Evolutionary conservation across 768 basidiomycete species (phyloP), one percentile per base, ranked within the genome.

Genomic region (Piloderma croceum): DNA sequence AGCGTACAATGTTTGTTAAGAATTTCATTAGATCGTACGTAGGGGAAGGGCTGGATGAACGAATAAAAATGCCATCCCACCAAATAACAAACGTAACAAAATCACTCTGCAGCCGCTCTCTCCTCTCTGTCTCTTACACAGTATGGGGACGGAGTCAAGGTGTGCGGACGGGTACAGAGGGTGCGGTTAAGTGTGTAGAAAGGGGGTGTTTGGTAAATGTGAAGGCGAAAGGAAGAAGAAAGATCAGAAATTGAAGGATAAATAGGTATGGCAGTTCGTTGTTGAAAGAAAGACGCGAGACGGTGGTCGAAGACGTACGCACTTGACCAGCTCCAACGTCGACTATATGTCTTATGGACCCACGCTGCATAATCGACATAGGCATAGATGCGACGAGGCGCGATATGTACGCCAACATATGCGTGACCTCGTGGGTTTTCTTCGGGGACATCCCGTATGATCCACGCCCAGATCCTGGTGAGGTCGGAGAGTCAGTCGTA

Each of bases 251-350:
- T 25, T 18, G 11, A 29, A 21, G 6, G 24, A 31, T 34, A 9
- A 15, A 39, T 4, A 6, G 6, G 29, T 10, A 31, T 31, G 29
- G 15, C 29, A 15, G 10, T 31, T 10, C 29, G 15, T 31, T 10
- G n/a, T n/a, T 24, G 15, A 27, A 41, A 33, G 12, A 37, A 36
- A 17, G 43, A 23, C 17, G 34, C 18, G 31, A 10, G 15, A 19
- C 36, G 38, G 20, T 27, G 38, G 15, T 43, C 24, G 35, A 29
- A 18, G 17, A 43, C 45, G 21, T 48, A 59, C 51, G 31, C 41
- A 79, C 80, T 56, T 84, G 83, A 12, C 85, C 85, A 6, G 85
- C 79, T 15, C 85, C 85, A 31, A 86, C 68, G 45, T 88, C 85
- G 24, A 87, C 83, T 21, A 75, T 73, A 45, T 76, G 72, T 11